These are phyloP conservation scores for Fraxinus americana DNA, from an alignment of 257 asterid genomes.

Conservation along the genomic window DNA sequence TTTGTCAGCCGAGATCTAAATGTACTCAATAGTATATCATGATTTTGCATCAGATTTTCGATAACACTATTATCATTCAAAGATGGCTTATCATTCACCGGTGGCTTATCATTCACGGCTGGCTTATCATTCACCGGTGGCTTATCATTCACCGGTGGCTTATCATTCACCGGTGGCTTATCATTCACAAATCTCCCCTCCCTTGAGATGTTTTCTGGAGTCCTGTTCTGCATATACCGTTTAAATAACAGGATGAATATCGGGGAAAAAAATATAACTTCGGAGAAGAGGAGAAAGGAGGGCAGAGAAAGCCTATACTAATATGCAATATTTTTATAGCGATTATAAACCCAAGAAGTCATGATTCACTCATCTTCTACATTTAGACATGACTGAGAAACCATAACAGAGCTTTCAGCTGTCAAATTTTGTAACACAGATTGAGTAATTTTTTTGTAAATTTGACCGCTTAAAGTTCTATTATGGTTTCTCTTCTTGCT, in stretches of 20 bases:
- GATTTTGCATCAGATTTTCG: conserved; percentile 73
- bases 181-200: conserved; percentile 40
- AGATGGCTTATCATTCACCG: conserved; percentile 11
- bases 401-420: background rate
- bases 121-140: conserved; percentile 43
- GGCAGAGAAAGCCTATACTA: background rate
- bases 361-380: background rate
- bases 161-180: conserved; percentile 18
- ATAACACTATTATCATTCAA: conserved; percentile 46
- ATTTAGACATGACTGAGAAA: background rate
- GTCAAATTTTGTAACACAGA: background rate
- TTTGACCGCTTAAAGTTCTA: background rate
- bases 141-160: background rate
- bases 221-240: conserved; percentile 31
- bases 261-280: background rate
- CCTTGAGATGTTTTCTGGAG: conserved; percentile 33
- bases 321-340: background rate
- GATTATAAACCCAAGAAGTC: background rate
- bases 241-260: background rate
- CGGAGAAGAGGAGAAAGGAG: background rate
- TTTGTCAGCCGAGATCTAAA: conserved; percentile 84
- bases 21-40: conserved; percentile 75
- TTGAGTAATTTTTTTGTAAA: background rate
- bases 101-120: background rate
- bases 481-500: background rate